phyloP scores from a whole-genome alignment of 2,329 filamentous ascomycete species.

The Sarocladiaceae sp. region DNA sequence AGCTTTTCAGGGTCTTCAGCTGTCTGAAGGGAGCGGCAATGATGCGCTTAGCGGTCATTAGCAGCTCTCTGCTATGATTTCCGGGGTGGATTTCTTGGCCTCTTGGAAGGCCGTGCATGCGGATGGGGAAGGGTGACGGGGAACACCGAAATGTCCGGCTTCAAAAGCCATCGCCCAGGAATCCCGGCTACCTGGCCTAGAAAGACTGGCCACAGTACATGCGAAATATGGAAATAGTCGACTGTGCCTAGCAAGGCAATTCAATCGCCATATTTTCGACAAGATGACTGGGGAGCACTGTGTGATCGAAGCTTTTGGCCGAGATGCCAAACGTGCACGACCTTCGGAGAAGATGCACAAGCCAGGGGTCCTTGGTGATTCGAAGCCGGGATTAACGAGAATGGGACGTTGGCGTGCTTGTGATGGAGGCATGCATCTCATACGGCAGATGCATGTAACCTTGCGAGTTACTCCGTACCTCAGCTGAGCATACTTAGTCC shows the following conservation, averaged over 20 bases:
- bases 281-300: not conserved
- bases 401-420: no score
- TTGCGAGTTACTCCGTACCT: not conserved
- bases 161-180: no score
- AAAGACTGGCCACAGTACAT: no score
- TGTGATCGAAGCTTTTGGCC: not conserved
- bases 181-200: no score
- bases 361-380: not conserved
- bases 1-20: not conserved
- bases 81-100: not conserved
- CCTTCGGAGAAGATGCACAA: not conserved
- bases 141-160: not conserved
- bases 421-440: not conserved
- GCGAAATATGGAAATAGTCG: no score
- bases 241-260: not conserved
- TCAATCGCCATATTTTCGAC: not conserved
- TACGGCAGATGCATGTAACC: not conserved
- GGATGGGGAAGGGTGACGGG: not conserved
- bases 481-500: not conserved
- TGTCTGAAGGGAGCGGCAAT: no score
- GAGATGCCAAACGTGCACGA: not conserved
- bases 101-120: not conserved
- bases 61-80: constrained; percentile 4
- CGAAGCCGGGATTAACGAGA: not conserved
- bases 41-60: constrained; percentile 3